Conservation (phyloP, 345 rosid species). For the Raphanus sativus region DNA sequence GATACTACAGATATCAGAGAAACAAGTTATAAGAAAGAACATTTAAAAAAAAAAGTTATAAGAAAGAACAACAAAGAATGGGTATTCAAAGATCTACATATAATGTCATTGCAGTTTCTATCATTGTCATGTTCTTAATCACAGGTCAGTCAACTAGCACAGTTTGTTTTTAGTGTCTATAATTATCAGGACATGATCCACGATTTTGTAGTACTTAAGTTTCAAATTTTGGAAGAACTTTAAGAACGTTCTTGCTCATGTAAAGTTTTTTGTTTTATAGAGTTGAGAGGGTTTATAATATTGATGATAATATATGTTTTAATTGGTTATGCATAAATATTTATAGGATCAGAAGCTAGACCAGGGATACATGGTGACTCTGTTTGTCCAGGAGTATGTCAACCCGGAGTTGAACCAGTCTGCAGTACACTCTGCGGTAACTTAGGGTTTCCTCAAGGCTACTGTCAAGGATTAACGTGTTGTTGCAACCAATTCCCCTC, state of each 20-base stretch:
- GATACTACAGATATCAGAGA: neutral
- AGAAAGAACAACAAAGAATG: neutral
- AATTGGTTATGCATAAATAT: neutral
- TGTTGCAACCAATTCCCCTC: slow-evolving; percentile 6
- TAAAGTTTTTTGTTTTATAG: neutral
- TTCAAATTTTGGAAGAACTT: neutral
- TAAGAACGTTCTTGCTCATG: neutral
- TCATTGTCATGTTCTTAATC: neutral
- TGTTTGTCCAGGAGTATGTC: slow-evolving; percentile 12
- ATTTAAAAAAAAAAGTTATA: no score
- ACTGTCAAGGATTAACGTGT: slow-evolving; percentile 11
- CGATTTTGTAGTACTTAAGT: no score
- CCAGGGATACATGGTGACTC: neutral
- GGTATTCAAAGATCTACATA: neutral
- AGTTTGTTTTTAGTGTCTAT: neutral
- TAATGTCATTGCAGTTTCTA: neutral
- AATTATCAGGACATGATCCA: neutral
- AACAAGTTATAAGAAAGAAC: neutral
- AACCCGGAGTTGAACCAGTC: slow-evolving; percentile 16
- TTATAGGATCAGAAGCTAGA: slow-evolving; percentile 9
- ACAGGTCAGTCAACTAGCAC: neutral
- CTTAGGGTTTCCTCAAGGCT: neutral
- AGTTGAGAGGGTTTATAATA: neutral
- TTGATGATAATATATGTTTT: neutral
- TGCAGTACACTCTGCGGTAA: neutral